Conservation (phyloP, 2,329 filamentous ascomycete genomes). For the Ilyonectria sp. region DNA sequence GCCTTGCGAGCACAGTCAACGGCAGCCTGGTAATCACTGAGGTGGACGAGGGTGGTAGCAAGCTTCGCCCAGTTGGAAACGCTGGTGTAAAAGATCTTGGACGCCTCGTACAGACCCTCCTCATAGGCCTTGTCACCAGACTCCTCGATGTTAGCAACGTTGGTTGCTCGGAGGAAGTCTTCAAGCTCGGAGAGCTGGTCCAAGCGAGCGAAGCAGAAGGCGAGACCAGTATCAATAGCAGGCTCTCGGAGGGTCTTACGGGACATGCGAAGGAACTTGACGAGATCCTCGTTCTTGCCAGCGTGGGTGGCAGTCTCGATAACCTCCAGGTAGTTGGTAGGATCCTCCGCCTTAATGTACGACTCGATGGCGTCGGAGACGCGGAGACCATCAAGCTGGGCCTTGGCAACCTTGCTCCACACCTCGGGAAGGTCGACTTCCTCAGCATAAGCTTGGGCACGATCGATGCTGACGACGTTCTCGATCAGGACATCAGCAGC, state of each 20-base stretch:
- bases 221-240: conserved; percentile 91
- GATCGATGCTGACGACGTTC: conserved; percentile 97
- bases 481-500: conserved; percentile 95
- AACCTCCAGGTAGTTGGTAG: conserved; percentile 94
- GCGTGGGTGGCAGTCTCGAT: conserved; percentile 96
- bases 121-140: conserved; percentile 98
- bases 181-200: conserved; percentile 94
- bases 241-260: conserved; percentile 97
- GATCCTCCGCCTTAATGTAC: conserved; percentile 95
- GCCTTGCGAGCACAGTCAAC: conserved; percentile 98
- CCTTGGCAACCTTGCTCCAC: conserved; percentile 98
- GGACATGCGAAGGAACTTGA: conserved; percentile 97
- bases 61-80: conserved; percentile 99
- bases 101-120: conserved; percentile 94
- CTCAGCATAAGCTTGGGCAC: conserved; percentile 95
- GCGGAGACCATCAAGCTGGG: conserved; percentile 94
- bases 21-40: conserved; percentile 96
- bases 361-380: conserved; percentile 95
- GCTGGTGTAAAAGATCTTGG: conserved; percentile 98
- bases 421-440: conserved; percentile 94
- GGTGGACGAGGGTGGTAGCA: conserved; percentile 96
- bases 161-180: conserved; percentile 93
- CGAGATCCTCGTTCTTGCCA: conserved; percentile 96
- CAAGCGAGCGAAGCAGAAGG: conserved; percentile 93
- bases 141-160: conserved; percentile 95